Base-by-base conservation (phyloP, 768 basidiomycete genomes). In the Mycena amicta region DNA sequence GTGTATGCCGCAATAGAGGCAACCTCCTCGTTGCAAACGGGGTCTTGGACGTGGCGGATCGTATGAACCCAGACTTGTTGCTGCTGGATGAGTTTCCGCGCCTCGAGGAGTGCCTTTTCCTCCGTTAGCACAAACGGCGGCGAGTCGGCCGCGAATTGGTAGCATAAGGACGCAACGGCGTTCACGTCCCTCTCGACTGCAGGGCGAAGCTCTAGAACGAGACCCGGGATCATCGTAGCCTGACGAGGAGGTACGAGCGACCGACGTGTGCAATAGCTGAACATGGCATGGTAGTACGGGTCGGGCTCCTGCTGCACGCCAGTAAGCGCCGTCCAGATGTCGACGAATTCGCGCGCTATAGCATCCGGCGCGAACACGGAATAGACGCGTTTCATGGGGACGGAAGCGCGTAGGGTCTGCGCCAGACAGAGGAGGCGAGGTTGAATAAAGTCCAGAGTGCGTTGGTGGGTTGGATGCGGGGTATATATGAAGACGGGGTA, bases 1-100 rank as follows among this genome's bases (percentile, higher is more conserved):
- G 89, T 89, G 27, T 81, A 82, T 16, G 89, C 89, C 4, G 86
- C 86, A 33, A 92, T 83, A 20, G 80, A 89, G 0, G 89, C 86
- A 20, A 86, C 78, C 26, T 79, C 76, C 46, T 71, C 61, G 0
- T 51, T 41, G 8, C 50, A 53, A 23, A 13, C 11, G 23, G 26
- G 47, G 43, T 65, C 64, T 5, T 67, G 66, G 15, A 41, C 63
- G 41, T 53, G 29, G 51, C 70, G 66, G n/a, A 84, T 74, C 53
- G 80, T 72, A 61, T 85, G 84, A 1, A 90, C 83, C 88, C 88
- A 92, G 3, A 83, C 76, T 50, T 81, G 75, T 1, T 70, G 46
- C 4, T 79, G 74, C 8, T 61, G 52, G 30, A 91, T 80, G 40
- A 90, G 66, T 5, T 71, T 58, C 3, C 53, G 55, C 1, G 89